Base-by-base conservation (phyloP, 73 alveolate species). In the Blepharisma stoltei region DNA sequence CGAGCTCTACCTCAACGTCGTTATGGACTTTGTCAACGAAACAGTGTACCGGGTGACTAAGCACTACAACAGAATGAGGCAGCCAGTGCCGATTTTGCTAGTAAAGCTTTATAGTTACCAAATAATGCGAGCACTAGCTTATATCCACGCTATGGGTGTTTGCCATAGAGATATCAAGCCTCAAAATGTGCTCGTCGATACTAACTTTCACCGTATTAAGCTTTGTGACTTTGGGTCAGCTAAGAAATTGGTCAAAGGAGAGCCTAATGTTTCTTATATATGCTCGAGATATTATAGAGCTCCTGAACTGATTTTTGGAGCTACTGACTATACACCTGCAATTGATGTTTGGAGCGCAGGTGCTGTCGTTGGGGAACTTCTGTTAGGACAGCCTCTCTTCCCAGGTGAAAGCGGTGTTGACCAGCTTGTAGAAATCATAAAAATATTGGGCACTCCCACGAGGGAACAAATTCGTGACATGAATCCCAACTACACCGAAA, bases 221-320 rank as follows among this genome's bases (percentile, higher is more conserved):
- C 67, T 92, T 65, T 95, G 99, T 67, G 99, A 95, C 71, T 95
- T 95, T 67, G 99, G 99, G 27, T 94, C 98, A 21, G 99, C 98
- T 27, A 95, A 95, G 76, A 82, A 89, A 49, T 80, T 93, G 43
- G 88, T 87, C 65, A 84, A 83, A 21, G 99, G 99, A n/a, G 99
- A 94, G 81, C 95, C 97, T 21, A 94, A 94, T 75, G 95, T 94
- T 49, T 89, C 98, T 68, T 94, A 94, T 81, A 95, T 95, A 20
- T 95, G 98, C 78, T 80, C 89, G 49, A 77, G 88, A 43, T 92
- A 86, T 80, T 95, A 91, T 86, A 83, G 98, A 70, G 98, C 98
- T 32, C 99, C 99, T 7, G 99, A 97, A 86, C 84, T 97, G 82
- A 97, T 89, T 53, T 95, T 97, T 60, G 98, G 98, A 20, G 97